These are phyloP conservation scores for Hypoxylon perforatum DNA, from an alignment of 495 filamentous ascomycete genomes.

Conservation along the genomic window DNA sequence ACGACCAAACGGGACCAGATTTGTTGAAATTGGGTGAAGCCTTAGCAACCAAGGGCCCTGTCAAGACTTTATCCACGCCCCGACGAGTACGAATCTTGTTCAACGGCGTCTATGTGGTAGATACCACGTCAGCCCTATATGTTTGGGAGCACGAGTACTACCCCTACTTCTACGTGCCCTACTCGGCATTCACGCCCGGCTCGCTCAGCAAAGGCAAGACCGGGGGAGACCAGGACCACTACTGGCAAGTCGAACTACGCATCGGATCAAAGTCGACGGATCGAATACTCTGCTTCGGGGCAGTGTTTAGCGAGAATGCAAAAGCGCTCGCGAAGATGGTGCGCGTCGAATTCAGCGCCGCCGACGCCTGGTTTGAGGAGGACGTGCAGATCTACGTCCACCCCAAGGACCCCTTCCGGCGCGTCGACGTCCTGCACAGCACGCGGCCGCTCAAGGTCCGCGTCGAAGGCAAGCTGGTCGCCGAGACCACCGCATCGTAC, in stretches of 20 bases:
- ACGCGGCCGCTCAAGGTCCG: slow-evolving; percentile 24
- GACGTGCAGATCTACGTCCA: slow-evolving; percentile 66
- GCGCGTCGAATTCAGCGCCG: slow-evolving; percentile 36
- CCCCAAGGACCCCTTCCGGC: slow-evolving; percentile 70
- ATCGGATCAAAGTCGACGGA: slow-evolving; percentile 13
- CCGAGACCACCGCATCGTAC: slow-evolving; percentile 49
- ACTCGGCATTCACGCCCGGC: background rate
- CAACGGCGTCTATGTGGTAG: slow-evolving; percentile 44
- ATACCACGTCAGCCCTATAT: slow-evolving; percentile 45
- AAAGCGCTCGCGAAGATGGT: slow-evolving; percentile 16
- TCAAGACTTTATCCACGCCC: slow-evolving; percentile 45
- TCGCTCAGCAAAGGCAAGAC: background rate
- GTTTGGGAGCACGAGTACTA: slow-evolving; percentile 53
- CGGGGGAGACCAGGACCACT: background rate
- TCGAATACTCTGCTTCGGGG: slow-evolving; percentile 33
- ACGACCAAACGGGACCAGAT: slow-evolving; percentile 9
- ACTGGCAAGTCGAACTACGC: slow-evolving; percentile 5
- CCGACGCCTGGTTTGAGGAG: slow-evolving; percentile 70
- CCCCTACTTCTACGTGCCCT: slow-evolving; percentile 44
- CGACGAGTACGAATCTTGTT: slow-evolving; percentile 49
- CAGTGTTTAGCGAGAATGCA: background rate
- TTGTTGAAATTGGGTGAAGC: slow-evolving; percentile 41
- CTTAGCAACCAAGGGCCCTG: slow-evolving; percentile 43
- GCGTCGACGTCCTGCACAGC: slow-evolving; percentile 66
- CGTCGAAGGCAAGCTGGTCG: slow-evolving; percentile 44